A percentile compares a stretch with the other conserved stretches of the same genome.
Conservation (phyloP, 1,139 yeast genomes). For the Protomyces inouyei region DNA sequence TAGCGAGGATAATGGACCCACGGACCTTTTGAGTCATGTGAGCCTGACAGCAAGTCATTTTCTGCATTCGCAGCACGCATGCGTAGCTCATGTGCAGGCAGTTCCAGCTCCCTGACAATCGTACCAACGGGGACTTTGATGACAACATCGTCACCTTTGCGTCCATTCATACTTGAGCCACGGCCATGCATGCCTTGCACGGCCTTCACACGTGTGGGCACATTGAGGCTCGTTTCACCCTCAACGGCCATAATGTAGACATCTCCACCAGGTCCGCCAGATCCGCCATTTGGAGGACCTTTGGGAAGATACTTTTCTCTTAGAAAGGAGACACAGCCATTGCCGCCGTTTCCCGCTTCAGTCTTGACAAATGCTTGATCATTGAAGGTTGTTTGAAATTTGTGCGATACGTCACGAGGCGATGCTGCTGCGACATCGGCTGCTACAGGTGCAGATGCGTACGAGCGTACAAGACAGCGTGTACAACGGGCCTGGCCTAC, state of each 20-base stretch:
- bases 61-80: slow-evolving; percentile 63
- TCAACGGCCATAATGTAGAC: slow-evolving; percentile 75
- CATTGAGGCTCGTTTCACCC: slow-evolving; percentile 57
- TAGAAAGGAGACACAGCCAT: slow-evolving; percentile 78
- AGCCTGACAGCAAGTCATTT: slow-evolving; percentile 55
- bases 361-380: slow-evolving; percentile 34
- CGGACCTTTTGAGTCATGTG: slow-evolving; percentile 34
- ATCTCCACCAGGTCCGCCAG: slow-evolving; percentile 91
- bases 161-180: slow-evolving; percentile 75
- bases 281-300: slow-evolving; percentile 98
- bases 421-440: background rate
- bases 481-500: background rate
- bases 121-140: slow-evolving; percentile 92
- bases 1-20: slow-evolving; percentile 26
- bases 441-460: background rate
- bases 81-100: slow-evolving; percentile 72
- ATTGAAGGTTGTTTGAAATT: slow-evolving; percentile 14
- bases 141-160: slow-evolving; percentile 68
- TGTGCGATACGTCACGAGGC: slow-evolving; percentile 19
- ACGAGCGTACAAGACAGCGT: background rate
- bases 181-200: slow-evolving; percentile 67
- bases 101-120: slow-evolving; percentile 39
- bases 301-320: slow-evolving; percentile 76
- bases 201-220: slow-evolving; percentile 65
- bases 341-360: slow-evolving; percentile 74